These are phyloP conservation scores for Echium plantagineum DNA, from an alignment of 257 asterid genomes.

Conservation along the genomic window DNA sequence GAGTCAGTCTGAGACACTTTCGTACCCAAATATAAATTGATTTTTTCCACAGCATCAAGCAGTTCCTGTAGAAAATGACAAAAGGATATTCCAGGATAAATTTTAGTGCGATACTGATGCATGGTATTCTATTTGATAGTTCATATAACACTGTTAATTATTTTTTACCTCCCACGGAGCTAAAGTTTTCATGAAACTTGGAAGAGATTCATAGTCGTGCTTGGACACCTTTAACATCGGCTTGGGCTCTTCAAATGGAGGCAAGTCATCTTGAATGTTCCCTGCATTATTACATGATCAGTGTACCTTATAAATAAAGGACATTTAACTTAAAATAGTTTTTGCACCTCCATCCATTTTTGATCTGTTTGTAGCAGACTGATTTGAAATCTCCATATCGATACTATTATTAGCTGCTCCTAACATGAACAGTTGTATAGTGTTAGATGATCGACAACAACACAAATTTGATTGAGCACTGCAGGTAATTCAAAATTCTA, in stretches of 20 bases:
- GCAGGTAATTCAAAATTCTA: not conserved
- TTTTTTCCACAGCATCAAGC: constrained; percentile 47
- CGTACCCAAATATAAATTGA: constrained; percentile 39
- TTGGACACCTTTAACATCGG: constrained; percentile 27
- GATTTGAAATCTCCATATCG: constrained; percentile 29
- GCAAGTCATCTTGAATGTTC: constrained; percentile 16
- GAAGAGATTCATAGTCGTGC: constrained; percentile 73
- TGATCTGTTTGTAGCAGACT: constrained; percentile 9
- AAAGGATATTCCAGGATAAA: not conserved
- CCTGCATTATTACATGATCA: constrained; percentile 19
- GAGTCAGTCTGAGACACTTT: constrained; percentile 27
- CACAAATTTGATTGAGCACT: constrained; percentile 1
- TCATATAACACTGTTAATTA: constrained; percentile 3
- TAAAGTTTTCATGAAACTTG: constrained; percentile 60
- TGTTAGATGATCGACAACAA: not conserved
- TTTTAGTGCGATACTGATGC: not conserved
- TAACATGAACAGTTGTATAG: constrained; percentile 3
- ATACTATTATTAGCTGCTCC: constrained; percentile 26
- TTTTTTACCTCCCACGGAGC: constrained; percentile 73
- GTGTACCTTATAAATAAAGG: constrained; percentile 6
- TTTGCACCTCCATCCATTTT: constrained; percentile 26
- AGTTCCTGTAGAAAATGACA: constrained; percentile 47
- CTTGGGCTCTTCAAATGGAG: constrained; percentile 24
- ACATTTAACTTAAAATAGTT: constrained; percentile 3
- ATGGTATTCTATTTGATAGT: too few relatives aligned